Percentiles rank a stretch among this genome's conserved stretches.
phyloP scores from a whole-genome alignment of 148 eudicot species.

The Mesembryanthemum crystallinum region DNA sequence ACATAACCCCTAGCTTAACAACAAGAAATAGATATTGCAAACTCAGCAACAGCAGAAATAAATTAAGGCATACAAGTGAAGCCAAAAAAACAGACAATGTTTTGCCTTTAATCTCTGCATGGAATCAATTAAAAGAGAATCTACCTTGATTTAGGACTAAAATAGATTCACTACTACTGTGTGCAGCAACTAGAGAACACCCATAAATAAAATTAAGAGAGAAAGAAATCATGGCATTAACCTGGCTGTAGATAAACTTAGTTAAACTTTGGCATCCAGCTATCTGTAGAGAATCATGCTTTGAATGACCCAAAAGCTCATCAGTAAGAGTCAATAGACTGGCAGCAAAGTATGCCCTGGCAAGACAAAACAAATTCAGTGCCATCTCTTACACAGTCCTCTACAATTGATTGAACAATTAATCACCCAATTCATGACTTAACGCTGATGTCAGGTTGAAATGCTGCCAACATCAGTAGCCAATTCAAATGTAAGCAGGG shows the following conservation, averaged over 20 bases:
- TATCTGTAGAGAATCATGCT: slow-evolving; percentile 49
- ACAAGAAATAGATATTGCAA: background rate
- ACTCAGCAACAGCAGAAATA: background rate
- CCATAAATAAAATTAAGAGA: slow-evolving; percentile 1
- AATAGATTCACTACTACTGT: background rate
- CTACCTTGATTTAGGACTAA: background rate
- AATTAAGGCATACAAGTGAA: background rate
- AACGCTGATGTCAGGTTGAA: background rate
- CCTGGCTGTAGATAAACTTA: slow-evolving; percentile 81
- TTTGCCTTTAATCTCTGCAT: background rate
- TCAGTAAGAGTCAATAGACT: slow-evolving; percentile 62
- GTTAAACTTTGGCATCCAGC: slow-evolving; percentile 74
- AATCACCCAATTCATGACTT: background rate
- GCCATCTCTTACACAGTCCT: background rate
- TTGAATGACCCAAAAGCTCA: slow-evolving; percentile 69
- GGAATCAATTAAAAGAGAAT: background rate
- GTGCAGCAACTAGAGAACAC: background rate
- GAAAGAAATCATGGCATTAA: slow-evolving; percentile 18
- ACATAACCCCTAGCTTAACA: too few relatives aligned
- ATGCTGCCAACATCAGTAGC: background rate
- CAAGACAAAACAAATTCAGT: slow-evolving; percentile 9
- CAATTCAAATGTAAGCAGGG: background rate
- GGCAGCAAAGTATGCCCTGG: slow-evolving; percentile 78
- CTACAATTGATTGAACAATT: background rate
- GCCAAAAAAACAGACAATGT: background rate